A percentile compares a stretch with the other conserved stretches of the same genome.
Evolutionary conservation across 2,329 filamentous ascomycete species (phyloP).

Genomic region (Fusarium torulosum): DNA sequence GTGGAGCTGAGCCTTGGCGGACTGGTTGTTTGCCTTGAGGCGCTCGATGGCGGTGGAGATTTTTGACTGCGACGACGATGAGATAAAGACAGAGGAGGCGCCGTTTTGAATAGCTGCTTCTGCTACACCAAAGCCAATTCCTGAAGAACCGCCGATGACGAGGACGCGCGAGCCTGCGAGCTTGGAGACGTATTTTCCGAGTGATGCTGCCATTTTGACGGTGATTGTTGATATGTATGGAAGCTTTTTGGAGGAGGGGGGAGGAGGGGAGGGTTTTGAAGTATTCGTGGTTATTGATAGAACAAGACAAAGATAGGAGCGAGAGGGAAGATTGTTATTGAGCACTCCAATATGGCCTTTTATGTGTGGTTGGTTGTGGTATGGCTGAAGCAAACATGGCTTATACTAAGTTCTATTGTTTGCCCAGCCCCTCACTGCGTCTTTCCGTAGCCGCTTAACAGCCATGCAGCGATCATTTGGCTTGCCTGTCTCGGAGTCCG

Average conservation of each 20-base stretch:
- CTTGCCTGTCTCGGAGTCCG: slow-evolving; percentile 18
- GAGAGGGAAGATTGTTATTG: not conserved
- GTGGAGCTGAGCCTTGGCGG: slow-evolving; percentile 29
- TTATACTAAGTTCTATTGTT: slow-evolving; percentile 13
- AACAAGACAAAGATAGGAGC: not conserved
- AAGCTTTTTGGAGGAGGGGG: no score
- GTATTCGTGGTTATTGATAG: not conserved
- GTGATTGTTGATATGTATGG: no score
- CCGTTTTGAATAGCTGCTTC: slow-evolving; percentile 37
- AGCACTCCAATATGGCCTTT: slow-evolving; percentile 6
- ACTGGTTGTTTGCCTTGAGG: slow-evolving; percentile 28
- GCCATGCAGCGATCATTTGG: no score
- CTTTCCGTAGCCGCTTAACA: not conserved
- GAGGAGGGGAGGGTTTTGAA: not conserved
- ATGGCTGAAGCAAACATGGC: slow-evolving; percentile 22
- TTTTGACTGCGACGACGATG: slow-evolving; percentile 26
- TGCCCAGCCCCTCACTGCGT: not conserved
- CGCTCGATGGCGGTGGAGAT: slow-evolving; percentile 29
- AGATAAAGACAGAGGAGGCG: slow-evolving; percentile 33
- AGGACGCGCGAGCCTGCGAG: slow-evolving; percentile 41
- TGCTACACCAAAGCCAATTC: slow-evolving; percentile 42
- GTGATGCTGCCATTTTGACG: slow-evolving; percentile 28
- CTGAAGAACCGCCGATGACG: slow-evolving; percentile 42
- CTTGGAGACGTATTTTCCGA: slow-evolving; percentile 39
- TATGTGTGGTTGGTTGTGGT: slow-evolving; percentile 5